Evolutionary conservation across 805 yeast genomes (phyloP).

Genomic region (Metschnikowia cubensis): DNA sequence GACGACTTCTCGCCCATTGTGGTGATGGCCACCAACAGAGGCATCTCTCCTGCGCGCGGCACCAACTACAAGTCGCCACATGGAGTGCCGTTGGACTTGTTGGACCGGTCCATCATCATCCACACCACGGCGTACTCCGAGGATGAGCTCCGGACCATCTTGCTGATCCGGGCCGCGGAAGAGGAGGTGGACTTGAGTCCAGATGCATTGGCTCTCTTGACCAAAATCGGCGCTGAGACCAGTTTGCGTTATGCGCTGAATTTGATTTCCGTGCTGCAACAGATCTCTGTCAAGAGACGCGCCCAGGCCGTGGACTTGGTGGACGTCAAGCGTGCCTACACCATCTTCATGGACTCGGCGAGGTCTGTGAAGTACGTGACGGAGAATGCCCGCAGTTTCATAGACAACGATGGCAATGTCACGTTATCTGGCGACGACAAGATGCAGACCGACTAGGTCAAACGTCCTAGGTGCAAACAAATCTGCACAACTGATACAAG

Average conservation of each 20-base stretch:
- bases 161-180: slow-evolving; percentile 86
- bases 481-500: too few relatives aligned
- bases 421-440: slow-evolving; percentile 37
- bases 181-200: slow-evolving; percentile 83
- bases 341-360: slow-evolving; percentile 81
- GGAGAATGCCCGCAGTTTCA: slow-evolving; percentile 62
- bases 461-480: not conserved
- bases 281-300: slow-evolving; percentile 80
- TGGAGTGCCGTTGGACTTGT: slow-evolving; percentile 92
- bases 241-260: slow-evolving; percentile 91
- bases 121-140: slow-evolving; percentile 75
- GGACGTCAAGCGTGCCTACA: slow-evolving; percentile 84
- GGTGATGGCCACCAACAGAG: slow-evolving; percentile 95
- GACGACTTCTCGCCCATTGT: slow-evolving; percentile 96
- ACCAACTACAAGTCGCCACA: slow-evolving; percentile 93
- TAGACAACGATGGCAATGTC: slow-evolving; percentile 77
- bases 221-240: slow-evolving; percentile 87
- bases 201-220: slow-evolving; percentile 82
- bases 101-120: slow-evolving; percentile 90
- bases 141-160: slow-evolving; percentile 82
- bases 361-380: slow-evolving; percentile 85
- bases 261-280: slow-evolving; percentile 84
- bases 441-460: slow-evolving; percentile 34
- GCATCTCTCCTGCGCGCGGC: slow-evolving; percentile 90
- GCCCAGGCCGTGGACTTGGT: slow-evolving; percentile 62